These are phyloP conservation scores for Rhododendron kiyosumense DNA, from an alignment of 148 eudicot species.

Conservation along the genomic window DNA sequence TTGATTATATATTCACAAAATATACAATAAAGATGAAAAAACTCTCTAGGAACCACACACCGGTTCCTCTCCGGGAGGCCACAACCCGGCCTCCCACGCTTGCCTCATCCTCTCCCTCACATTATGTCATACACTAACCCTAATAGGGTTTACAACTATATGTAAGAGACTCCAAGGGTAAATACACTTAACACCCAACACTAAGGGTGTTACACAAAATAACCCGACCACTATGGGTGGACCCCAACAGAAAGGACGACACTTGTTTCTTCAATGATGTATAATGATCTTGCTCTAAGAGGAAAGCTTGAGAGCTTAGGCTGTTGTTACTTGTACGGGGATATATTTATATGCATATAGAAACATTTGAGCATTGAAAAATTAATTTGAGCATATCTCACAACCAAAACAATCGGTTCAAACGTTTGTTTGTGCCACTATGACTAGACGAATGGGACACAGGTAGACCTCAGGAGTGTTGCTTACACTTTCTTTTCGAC, in stretches of 20 bases:
- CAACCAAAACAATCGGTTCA: neutral
- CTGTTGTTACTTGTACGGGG: neutral
- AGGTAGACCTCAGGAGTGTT: neutral
- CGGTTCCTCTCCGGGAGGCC: too few relatives aligned
- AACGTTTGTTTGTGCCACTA: neutral
- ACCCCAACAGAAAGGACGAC: neutral
- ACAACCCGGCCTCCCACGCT: too few relatives aligned
- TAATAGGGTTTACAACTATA: too few relatives aligned
- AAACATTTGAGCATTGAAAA: neutral
- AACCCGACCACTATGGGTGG: too few relatives aligned
- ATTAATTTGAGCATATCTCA: neutral
- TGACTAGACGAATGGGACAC: neutral
- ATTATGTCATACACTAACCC: too few relatives aligned
- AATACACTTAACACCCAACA: too few relatives aligned
- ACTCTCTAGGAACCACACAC: too few relatives aligned
- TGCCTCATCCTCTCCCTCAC: too few relatives aligned
- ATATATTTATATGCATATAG: neutral
- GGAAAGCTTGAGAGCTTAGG: neutral
- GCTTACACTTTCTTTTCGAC: neutral
- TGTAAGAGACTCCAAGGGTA: too few relatives aligned
- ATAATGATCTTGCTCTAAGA: neutral
- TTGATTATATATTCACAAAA: too few relatives aligned
- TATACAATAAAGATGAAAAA: too few relatives aligned
- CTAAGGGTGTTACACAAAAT: too few relatives aligned
- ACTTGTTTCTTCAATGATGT: neutral